A percentile compares a stretch with the other conserved stretches of the same genome.
These are phyloP conservation scores for Capsicum chinense DNA, from an alignment of 257 asterid genomes.

Conservation along the genomic window DNA sequence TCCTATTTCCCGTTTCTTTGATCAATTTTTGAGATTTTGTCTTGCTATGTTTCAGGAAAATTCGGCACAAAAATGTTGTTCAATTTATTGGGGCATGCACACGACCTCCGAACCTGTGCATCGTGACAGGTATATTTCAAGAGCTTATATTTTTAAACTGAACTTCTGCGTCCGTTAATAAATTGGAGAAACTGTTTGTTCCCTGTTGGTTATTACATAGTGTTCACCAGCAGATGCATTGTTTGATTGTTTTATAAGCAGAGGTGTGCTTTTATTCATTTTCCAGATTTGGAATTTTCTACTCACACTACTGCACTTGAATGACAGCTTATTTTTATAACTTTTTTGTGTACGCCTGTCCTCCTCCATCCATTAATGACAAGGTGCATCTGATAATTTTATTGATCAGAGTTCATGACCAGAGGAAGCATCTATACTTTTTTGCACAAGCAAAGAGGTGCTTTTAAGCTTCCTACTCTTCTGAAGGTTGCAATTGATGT, in stretches of 20 bases:
- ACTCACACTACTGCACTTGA: slow-evolving; percentile 10
- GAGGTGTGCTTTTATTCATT: not conserved
- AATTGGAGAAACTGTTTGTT: not conserved
- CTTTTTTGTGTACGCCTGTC: not conserved
- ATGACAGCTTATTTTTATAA: not conserved
- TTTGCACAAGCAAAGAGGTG: slow-evolving; percentile 48
- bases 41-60: slow-evolving; percentile 40
- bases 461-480: slow-evolving; percentile 47
- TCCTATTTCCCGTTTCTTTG: slow-evolving; percentile 5
- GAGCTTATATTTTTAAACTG: not conserved
- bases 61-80: slow-evolving; percentile 60
- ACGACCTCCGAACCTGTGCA: slow-evolving; percentile 53
- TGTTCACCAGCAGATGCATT: slow-evolving; percentile 3
- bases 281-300: not conserved
- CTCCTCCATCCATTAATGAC: slow-evolving; percentile 17
- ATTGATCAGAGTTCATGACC: slow-evolving; percentile 52
- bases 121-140: slow-evolving; percentile 48
- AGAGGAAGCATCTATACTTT: slow-evolving; percentile 51
- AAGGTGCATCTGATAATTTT: not conserved
- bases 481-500: slow-evolving; percentile 55
- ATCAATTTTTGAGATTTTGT: not conserved
- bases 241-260: not conserved
- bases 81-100: slow-evolving; percentile 62
- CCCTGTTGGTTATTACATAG: slow-evolving; percentile 12
- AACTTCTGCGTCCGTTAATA: not conserved